Percentiles rank a stretch among this genome's conserved stretches.
Conservation (phyloP, 2,329 filamentous ascomycete genomes). For the Boeremia lycopersici region DNA sequence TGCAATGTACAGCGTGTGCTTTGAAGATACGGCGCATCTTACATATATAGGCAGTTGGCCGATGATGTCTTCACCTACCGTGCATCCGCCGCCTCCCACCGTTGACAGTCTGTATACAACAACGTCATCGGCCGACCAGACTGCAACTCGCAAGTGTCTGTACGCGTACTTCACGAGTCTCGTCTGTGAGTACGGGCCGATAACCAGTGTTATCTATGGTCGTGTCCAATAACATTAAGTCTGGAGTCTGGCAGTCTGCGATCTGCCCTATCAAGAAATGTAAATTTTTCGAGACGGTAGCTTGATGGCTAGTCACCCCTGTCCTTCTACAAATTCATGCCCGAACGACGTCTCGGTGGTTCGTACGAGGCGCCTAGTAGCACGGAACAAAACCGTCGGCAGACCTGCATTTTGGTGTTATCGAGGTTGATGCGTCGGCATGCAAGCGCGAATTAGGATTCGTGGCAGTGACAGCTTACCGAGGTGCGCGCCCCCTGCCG, state of each 20-base stretch:
- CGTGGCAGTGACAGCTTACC: neutral
- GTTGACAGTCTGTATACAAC: neutral
- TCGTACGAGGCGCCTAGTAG: slow-evolving; percentile 6
- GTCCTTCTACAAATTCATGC: too few species aligned
- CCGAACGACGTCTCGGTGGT: too few species aligned
- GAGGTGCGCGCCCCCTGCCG: slow-evolving; percentile 1
- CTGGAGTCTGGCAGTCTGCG: too few species aligned
- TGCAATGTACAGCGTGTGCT: too few species aligned
- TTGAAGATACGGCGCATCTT: neutral
- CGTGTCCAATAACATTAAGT: too few species aligned
- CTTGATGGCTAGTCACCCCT: too few species aligned
- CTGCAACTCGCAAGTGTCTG: neutral
- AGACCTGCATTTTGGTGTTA: neutral
- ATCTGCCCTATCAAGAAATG: too few species aligned
- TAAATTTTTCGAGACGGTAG: too few species aligned
- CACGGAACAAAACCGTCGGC: neutral
- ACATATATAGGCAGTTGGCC: slow-evolving; percentile 7
- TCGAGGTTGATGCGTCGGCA: neutral
- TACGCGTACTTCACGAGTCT: neutral
- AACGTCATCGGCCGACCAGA: slow-evolving; percentile 3
- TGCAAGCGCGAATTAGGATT: neutral
- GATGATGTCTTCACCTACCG: slow-evolving; percentile 1
- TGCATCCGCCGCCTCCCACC: slow-evolving; percentile 8
- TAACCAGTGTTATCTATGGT: too few species aligned
- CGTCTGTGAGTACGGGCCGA: neutral